Conservation (phyloP, 345 rosid genomes). For the Trapa bicornis region DNA sequence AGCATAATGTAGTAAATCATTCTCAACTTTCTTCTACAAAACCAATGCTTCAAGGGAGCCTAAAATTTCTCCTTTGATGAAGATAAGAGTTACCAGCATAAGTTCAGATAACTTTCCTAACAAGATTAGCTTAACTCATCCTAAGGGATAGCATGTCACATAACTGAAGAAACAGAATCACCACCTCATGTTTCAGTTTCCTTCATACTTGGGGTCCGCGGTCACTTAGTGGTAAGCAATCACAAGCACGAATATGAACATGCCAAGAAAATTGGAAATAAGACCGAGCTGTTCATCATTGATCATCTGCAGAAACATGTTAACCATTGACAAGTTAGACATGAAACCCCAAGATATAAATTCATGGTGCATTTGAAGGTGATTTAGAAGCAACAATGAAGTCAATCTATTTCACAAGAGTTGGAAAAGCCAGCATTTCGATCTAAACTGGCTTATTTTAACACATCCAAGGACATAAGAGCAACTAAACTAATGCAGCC, state of each 20-base stretch:
- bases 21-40: too few relatives aligned
- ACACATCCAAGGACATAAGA: neutral
- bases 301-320: conserved; percentile 52
- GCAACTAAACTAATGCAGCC: neutral
- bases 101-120: neutral
- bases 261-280: conserved; percentile 68
- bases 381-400: neutral
- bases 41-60: neutral
- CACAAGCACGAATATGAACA: conserved; percentile 60
- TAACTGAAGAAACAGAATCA: neutral
- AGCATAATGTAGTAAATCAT: too few relatives aligned
- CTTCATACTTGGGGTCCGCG: conserved; percentile 78
- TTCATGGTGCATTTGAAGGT: neutral
- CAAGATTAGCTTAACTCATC: neutral
- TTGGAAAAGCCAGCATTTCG: neutral
- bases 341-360: neutral
- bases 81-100: neutral
- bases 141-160: neutral
- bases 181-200: conserved; percentile 23
- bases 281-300: conserved; percentile 70
- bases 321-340: neutral
- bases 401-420: neutral
- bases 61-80: too few relatives aligned
- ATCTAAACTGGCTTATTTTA: neutral
- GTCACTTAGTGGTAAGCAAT: conserved; percentile 72